These are phyloP conservation scores for Candida mattraensis DNA, from an alignment of 805 yeast species.

Conservation along the genomic window DNA sequence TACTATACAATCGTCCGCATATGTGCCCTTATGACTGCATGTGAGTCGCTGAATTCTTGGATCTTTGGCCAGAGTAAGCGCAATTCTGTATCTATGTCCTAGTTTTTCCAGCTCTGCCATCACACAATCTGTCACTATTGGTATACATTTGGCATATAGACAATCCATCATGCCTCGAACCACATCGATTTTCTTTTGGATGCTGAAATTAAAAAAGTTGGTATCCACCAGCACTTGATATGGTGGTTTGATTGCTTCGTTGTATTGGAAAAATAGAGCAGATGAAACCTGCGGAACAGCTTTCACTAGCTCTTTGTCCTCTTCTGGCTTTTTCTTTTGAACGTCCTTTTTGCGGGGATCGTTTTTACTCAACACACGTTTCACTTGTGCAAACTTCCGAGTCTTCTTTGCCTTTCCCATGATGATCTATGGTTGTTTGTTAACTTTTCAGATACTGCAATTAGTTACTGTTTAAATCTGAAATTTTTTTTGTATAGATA, in stretches of 20 bases:
- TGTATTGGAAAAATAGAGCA: conserved; percentile 91
- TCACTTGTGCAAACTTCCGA: conserved; percentile 91
- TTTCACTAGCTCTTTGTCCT: conserved; percentile 76
- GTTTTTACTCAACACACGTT: conserved; percentile 73
- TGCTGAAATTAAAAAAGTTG: conserved; percentile 93
- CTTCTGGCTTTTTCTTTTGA: conserved; percentile 38
- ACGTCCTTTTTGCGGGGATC: conserved; percentile 60
- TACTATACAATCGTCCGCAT: conserved; percentile 97
- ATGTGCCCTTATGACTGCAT: conserved; percentile 93
- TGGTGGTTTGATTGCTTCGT: conserved; percentile 95
- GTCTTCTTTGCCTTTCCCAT: conserved; percentile 99
- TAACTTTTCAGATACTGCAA: conserved; percentile 1
- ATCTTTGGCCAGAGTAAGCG: conserved; percentile 87
- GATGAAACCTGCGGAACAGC: conserved; percentile 92
- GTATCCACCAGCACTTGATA: conserved; percentile 96
- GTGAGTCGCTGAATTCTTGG: conserved; percentile 85
- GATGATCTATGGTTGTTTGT: neutral
- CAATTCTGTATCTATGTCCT: conserved; percentile 93
- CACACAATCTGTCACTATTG: conserved; percentile 95
- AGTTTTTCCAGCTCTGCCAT: conserved; percentile 96
- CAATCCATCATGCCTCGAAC: conserved; percentile 98
- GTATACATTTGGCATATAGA: conserved; percentile 90
- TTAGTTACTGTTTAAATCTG: neutral
- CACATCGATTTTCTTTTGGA: conserved; percentile 91
- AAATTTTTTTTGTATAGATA: conserved; percentile 1